These are phyloP conservation scores for Globisporangium nagaii DNA, from an alignment of 352 stramenopile genomes.

Conservation along the genomic window DNA sequence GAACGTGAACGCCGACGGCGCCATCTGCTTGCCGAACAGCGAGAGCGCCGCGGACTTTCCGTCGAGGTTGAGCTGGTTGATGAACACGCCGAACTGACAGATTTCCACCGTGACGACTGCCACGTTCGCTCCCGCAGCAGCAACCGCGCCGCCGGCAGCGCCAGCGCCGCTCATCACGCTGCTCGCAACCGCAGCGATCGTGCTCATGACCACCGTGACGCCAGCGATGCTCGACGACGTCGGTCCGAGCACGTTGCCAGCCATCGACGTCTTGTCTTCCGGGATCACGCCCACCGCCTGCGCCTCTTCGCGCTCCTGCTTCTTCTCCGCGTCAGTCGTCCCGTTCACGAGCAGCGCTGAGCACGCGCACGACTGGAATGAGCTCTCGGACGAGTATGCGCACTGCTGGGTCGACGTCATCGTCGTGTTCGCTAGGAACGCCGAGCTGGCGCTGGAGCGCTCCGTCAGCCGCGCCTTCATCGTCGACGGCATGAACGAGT, in stretches of 20 bases:
- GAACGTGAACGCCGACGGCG: conserved; percentile 69
- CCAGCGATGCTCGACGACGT: conserved; percentile 66
- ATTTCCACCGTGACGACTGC: conserved; percentile 75
- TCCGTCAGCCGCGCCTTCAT: conserved; percentile 34
- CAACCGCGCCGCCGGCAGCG: conserved; percentile 40
- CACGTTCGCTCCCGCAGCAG: conserved; percentile 51
- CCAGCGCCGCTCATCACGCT: conserved; percentile 32
- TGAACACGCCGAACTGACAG: conserved; percentile 72
- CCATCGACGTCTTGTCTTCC: conserved; percentile 50
- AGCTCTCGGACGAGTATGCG: conserved; percentile 50
- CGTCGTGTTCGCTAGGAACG: conserved; percentile 55
- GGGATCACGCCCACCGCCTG: conserved; percentile 50
- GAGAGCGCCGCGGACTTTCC: conserved; percentile 66
- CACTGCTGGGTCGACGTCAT: conserved; percentile 58
- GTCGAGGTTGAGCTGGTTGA: conserved; percentile 69
- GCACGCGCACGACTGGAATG: conserved; percentile 65
- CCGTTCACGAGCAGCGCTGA: conserved; percentile 48
- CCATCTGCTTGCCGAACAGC: conserved; percentile 73
- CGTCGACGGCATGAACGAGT: conserved; percentile 44
- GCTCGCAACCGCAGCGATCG: conserved; percentile 68
- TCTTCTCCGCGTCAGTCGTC: conserved; percentile 50
- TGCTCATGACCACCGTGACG: conserved; percentile 62
- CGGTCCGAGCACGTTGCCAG: conserved; percentile 51
- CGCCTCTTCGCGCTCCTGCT: conserved; percentile 45
- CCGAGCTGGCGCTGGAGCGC: conserved; percentile 33